Base-by-base conservation (phyloP, 768 basidiomycete genomes). In the Russula virescens region DNA sequence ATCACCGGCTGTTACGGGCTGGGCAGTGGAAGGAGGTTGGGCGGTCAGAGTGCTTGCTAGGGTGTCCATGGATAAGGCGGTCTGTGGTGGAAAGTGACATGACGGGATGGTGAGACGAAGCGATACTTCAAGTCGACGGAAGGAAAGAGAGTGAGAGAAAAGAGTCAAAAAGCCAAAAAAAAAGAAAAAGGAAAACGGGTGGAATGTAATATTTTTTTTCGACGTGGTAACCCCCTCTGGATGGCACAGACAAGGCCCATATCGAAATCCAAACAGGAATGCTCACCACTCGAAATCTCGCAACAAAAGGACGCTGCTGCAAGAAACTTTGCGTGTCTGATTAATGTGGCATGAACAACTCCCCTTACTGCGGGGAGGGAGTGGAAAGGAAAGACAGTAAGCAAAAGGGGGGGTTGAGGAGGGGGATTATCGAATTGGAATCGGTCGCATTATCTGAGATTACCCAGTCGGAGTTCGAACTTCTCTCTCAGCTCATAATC, bases 191-290 rank as follows among this genome's bases (percentile, higher is more conserved):
- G 7, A 63, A 50, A 60, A 40, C 8, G 38, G 48, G 26, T 16
- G 13, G 58, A 64, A 64, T 60, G 58, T 63, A 60, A 64, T 59
- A 64, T 19, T 58, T 63, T 64, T 64, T 63, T 63, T 54, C 34
- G 46, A 58, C 31, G 57, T 59, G 58, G 53, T 64, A 64, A 64
- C 63, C 63, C 58, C 50, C 51, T n/a, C 28, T 28, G 43, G 40
- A 49, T 35, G 34, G 42, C 48, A 47, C 43, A 52, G 19, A 61
- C 49, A n/a, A 10, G n/a, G 25, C 25, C 2, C 25, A 35, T 55
- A 23, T 50, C 53, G 23, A 60, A 60, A 55, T 55, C 38, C 42
- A 63, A 59, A 63, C 25, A 16, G 28, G 19, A 64, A 50, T 26
- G 11, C 63, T 55, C 63, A 64, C 63, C 46, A 7, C 46, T 35